Base-by-base conservation (phyloP, 139 green algal species). In the Mesotaenium endlicherianum region DNA sequence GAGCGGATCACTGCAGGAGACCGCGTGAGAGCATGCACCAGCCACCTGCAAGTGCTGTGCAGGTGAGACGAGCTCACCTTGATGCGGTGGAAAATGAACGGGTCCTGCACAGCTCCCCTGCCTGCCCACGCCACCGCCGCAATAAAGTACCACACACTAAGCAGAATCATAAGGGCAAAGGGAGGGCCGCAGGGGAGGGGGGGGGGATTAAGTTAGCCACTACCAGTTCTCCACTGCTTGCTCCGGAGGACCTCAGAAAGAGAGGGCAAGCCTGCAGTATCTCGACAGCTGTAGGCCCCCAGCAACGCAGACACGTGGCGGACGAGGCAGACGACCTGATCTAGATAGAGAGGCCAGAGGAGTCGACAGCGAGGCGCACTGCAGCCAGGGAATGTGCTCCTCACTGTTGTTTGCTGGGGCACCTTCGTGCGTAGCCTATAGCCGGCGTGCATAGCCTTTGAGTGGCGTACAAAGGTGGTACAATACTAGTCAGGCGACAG, bases 71-170 rank as follows among this genome's bases (percentile, higher is more conserved):
- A n/a, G n/a, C n/a, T 64, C 16, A 75, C 64, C 64, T 44, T 68
- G 6, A 93, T 88, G 16, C 89, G 82, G 2, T 80, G 77, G 81
- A 94, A 94, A 1, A 94, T 44, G 36, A 94, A 59, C n/a, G 91
- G 91, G 75, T 94, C 91, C 40, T 91, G 86, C 45, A 90, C 72
- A 31, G 67, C 71, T 42, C 91, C 91, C 2, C 91, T 41, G 40
- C 91, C 91, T 94, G 70, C 92, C 87, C 1, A 89, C 92, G 0
- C 83, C 71, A 80, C 71, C 11, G 71, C 11, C 30, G 20, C 30
- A 44, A 17, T 60, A 26, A 34, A 34, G 26, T 34, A 64, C 53
- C 53, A 64, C 20, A 64, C 20, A 64, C 53, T 64, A 20, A 64
- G 53, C 53, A 64, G 20, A 64, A 64, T 34, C 26, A 20, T 64